Percentiles rank a stretch among this genome's conserved stretches.
These are phyloP conservation scores for Eremothecium cymbalariae DNA, from an alignment of 1,139 yeast species.

Conservation along the genomic window DNA sequence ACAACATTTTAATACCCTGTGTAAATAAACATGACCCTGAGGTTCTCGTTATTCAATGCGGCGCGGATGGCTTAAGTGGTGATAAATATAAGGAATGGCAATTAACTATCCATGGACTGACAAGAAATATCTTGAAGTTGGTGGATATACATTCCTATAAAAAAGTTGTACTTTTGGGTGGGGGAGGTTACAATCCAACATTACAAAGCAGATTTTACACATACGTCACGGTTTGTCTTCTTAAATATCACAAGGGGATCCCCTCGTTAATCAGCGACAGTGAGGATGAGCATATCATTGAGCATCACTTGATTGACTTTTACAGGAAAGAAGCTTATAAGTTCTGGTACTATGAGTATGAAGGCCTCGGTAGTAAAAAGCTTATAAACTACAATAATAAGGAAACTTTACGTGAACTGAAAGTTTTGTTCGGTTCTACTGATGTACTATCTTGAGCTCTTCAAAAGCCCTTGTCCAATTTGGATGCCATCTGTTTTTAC, in stretches of 20 bases:
- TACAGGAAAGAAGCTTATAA: slow-evolving; percentile 43
- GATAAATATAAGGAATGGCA: slow-evolving; percentile 66
- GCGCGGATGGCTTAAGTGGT: slow-evolving; percentile 60
- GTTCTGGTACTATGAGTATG: slow-evolving; percentile 40
- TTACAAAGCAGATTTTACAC: slow-evolving; percentile 64
- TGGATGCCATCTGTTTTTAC: slow-evolving; percentile 60
- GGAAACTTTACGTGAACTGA: slow-evolving; percentile 7
- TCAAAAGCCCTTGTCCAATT: slow-evolving; percentile 50
- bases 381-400: slow-evolving; percentile 21
- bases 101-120: slow-evolving; percentile 46
- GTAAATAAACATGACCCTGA: slow-evolving; percentile 39
- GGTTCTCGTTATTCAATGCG: slow-evolving; percentile 56
- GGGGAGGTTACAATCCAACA: slow-evolving; percentile 66
- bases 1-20: slow-evolving; percentile 40
- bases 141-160: slow-evolving; percentile 29
- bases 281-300: slow-evolving; percentile 42
- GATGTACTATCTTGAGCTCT: slow-evolving; percentile 17
- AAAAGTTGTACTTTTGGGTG: slow-evolving; percentile 51
- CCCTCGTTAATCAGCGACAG: slow-evolving; percentile 3
- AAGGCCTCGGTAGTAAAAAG: slow-evolving; percentile 20
- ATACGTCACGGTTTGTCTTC: slow-evolving; percentile 41
- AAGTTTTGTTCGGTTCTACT: slow-evolving; percentile 6
- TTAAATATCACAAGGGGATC: slow-evolving; percentile 7
- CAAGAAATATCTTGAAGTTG: slow-evolving; percentile 33
- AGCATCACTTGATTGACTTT: slow-evolving; percentile 40